A percentile compares a stretch with the other conserved stretches of the same genome.
phyloP scores from a whole-genome alignment of 139 green algal genomes.

The Picochlorum costavermella region DNA sequence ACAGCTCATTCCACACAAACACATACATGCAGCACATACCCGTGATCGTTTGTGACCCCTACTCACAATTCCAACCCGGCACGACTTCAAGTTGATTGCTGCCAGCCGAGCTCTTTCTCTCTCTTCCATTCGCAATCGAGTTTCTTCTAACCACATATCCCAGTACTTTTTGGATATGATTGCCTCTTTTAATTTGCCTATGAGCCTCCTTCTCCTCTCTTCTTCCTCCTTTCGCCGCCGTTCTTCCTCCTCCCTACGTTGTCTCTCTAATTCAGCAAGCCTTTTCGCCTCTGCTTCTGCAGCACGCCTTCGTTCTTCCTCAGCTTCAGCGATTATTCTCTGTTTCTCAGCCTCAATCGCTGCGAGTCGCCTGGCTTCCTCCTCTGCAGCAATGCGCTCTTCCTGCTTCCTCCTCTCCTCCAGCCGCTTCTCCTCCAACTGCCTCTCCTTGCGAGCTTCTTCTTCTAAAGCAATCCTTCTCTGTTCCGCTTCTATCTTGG shows the following conservation, averaged over 20 bases:
- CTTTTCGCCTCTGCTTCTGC: slow-evolving; percentile 10
- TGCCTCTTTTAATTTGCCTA: slow-evolving; percentile 14
- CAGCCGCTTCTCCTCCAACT: neutral
- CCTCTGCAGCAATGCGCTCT: neutral
- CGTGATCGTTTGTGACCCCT: neutral
- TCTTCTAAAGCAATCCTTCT: slow-evolving; percentile 9
- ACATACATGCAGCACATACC: neutral
- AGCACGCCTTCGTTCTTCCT: slow-evolving; percentile 5
- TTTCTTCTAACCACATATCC: slow-evolving; percentile 10
- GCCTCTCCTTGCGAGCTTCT: neutral
- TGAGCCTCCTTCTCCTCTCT: slow-evolving; percentile 7
- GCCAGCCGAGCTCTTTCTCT: slow-evolving; percentile 1
- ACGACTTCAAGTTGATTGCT: slow-evolving; percentile 14
- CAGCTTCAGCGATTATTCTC: neutral
- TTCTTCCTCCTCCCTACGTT: neutral
- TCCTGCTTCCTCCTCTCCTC: slow-evolving; percentile 8
- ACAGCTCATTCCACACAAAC: neutral
- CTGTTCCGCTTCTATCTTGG: neutral
- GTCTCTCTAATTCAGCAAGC: neutral
- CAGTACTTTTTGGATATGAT: slow-evolving; percentile 12
- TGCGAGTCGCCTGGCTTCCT: neutral
- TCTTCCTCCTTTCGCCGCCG: slow-evolving; percentile 8
- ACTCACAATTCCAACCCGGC: slow-evolving; percentile 13
- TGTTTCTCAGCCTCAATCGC: neutral
- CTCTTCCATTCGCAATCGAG: slow-evolving; percentile 2